Evolutionary conservation across 306 rosid genomes (phyloP).

Genomic region (Quercus suber): DNA sequence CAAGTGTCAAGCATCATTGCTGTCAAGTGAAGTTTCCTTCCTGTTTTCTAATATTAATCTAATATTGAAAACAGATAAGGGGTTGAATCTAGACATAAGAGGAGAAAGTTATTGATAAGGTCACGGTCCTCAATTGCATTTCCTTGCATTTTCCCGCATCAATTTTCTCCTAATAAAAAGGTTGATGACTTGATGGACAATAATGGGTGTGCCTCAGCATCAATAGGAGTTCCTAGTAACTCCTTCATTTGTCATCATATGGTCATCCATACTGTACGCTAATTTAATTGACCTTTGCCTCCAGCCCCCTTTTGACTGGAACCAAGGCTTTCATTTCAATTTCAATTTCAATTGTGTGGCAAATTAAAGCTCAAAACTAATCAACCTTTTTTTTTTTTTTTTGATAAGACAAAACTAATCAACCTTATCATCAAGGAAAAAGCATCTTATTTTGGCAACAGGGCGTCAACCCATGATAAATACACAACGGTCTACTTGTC

Average conservation of each 20-base stretch:
- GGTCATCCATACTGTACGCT: not conserved
- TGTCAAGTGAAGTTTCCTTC: not conserved
- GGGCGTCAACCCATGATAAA: too few species aligned
- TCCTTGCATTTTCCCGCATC: slow-evolving; percentile 29
- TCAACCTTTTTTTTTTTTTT: too few species aligned
- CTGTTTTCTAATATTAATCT: not conserved
- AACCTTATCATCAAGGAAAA: too few species aligned
- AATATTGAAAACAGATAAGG: not conserved
- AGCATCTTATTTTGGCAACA: too few species aligned
- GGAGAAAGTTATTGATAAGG: not conserved
- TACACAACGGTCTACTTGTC: too few species aligned
- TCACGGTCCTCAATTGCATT: not conserved
- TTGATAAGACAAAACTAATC: too few species aligned
- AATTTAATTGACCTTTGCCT: too few species aligned
- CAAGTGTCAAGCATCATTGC: not conserved
- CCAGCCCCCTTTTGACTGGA: too few species aligned
- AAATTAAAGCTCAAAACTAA: too few species aligned
- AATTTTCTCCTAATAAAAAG: not conserved
- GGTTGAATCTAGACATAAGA: not conserved
- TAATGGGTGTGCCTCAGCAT: not conserved
- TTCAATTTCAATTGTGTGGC: too few species aligned
- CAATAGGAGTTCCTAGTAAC: not conserved
- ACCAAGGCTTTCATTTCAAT: too few species aligned
- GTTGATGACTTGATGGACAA: not conserved
- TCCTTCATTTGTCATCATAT: not conserved